phyloP scores from a whole-genome alignment of 2,329 filamentous ascomycete species.

The Paracoccidioides lutzii region DNA sequence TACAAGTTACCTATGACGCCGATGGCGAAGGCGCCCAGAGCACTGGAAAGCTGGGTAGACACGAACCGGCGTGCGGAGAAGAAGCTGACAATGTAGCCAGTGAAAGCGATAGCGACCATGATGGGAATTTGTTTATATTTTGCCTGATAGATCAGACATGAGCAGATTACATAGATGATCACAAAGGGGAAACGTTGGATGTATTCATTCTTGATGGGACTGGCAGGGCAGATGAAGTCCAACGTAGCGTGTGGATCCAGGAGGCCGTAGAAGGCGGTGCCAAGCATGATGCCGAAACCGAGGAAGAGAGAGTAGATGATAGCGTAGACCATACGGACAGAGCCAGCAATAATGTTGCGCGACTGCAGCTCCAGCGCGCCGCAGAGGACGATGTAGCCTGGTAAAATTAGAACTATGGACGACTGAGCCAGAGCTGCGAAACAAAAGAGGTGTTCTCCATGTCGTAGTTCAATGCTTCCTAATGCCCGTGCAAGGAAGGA shows the following conservation, averaged over 20 bases:
- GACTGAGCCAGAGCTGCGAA: conserved; percentile 60
- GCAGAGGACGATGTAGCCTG: conserved; percentile 52
- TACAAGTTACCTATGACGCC: conserved; percentile 70
- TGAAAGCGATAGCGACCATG: conserved; percentile 61
- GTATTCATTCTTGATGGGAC: conserved; percentile 36
- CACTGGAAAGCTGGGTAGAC: conserved; percentile 60
- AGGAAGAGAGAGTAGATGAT: conserved; percentile 62
- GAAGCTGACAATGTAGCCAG: conserved; percentile 63
- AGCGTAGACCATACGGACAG: conserved; percentile 61
- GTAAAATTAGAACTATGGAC: conserved; percentile 62
- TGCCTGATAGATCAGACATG: conserved; percentile 69
- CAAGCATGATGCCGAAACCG: conserved; percentile 59
- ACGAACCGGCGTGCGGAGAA: conserved; percentile 55
- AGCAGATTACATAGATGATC: conserved; percentile 56
- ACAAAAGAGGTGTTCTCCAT: conserved; percentile 46
- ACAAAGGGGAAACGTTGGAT: conserved; percentile 58
- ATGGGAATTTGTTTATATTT: conserved; percentile 66
- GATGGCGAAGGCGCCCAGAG: conserved; percentile 62
- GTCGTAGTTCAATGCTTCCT: conserved; percentile 48
- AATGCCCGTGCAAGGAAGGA: conserved; percentile 58
- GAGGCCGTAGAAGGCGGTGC: conserved; percentile 50
- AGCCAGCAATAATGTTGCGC: conserved; percentile 55
- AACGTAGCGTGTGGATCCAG: conserved; percentile 44
- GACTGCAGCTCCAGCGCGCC: conserved; percentile 55
- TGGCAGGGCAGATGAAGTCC: conserved; percentile 34